Evolutionary conservation across 2,329 filamentous ascomycete species (phyloP), one percentile per base, ranked within the genome.

Genomic region (Fusarium sambucinum): DNA sequence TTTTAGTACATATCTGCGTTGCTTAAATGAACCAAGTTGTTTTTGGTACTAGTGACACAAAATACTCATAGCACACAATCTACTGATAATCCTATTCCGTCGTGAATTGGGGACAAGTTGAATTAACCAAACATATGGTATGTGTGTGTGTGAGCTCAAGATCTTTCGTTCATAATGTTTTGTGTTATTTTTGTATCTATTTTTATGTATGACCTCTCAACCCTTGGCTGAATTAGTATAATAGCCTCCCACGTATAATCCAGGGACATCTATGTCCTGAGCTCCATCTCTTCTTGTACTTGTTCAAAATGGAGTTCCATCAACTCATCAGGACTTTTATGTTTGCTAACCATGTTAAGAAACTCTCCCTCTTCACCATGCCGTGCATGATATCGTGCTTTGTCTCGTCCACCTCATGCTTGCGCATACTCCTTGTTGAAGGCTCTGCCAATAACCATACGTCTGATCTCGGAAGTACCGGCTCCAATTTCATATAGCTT

Each of bases 401-500:
- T 27, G 4, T 33, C 16, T 13, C 23, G 30, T 33, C 19, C 29
- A 33, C 27, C 38, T 71, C 48, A 80, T 42, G 68, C 77, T 52
- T 76, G 73, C 38, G 82, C 87, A 78, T 90, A 97, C 80, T 96
- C 90, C 81, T 92, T 94, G 80, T 97, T 97, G 72, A 97, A 97
- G 1, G 90, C 92, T 69, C 94, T 85, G 29, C 96, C 95, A 76
- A 99, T 97, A 6, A 99, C 93, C 89, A 98, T 96, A 69, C 94
- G 86, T 70, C 96, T 86, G 51, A 99, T 90, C 82, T 99, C 96
- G 63, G 93, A 97, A 5, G 96, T 98, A 8, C 96, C 96, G 7
- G 96, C 96, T 2, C 96, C 96, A 77, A 99, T 98, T 81, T 98
- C 96, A 78, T 99, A 99, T 63, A 99, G 79, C 78, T 90, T 90